These are phyloP conservation scores for Globisporangium alternatum DNA, from an alignment of 352 stramenopile genomes.

Conservation along the genomic window DNA sequence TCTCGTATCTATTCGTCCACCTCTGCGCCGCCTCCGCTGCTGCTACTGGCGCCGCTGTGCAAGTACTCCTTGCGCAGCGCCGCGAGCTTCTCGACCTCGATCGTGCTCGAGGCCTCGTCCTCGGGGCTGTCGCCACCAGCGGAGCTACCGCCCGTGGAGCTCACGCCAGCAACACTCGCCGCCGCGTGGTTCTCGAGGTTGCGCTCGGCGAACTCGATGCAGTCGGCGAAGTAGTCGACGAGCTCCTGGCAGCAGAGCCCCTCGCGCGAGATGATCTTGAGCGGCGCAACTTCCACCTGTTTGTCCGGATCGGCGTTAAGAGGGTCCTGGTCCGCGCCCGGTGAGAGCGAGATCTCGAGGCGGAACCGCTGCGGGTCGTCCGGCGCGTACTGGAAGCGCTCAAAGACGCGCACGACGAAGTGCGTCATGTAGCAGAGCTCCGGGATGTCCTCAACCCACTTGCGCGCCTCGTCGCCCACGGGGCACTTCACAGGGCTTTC, in stretches of 20 bases:
- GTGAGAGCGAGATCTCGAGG: slow-evolving; percentile 84
- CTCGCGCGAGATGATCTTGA: slow-evolving; percentile 84
- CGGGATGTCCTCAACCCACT: slow-evolving; percentile 89
- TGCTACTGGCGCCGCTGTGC: slow-evolving; percentile 59
- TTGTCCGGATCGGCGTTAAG: slow-evolving; percentile 54
- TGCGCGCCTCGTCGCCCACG: slow-evolving; percentile 68
- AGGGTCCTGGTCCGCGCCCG: slow-evolving; percentile 72
- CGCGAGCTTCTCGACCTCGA: slow-evolving; percentile 26
- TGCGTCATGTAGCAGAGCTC: slow-evolving; percentile 99
- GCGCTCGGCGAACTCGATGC: slow-evolving; percentile 68
- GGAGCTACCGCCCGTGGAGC: slow-evolving; percentile 8
- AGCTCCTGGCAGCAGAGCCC: slow-evolving; percentile 80
- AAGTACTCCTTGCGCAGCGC: slow-evolving; percentile 47
- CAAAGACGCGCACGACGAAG: slow-evolving; percentile 98
- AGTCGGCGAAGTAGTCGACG: slow-evolving; percentile 79
- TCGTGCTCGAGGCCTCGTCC: slow-evolving; percentile 18
- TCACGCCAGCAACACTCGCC: slow-evolving; percentile 19
- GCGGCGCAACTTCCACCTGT: slow-evolving; percentile 64
- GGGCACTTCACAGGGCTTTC: slow-evolving; percentile 55
- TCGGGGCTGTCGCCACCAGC: slow-evolving; percentile 13
- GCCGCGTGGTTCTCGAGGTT: slow-evolving; percentile 43
- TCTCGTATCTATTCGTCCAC: slow-evolving; percentile 9
- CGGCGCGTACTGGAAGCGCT: slow-evolving; percentile 78
- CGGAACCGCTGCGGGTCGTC: slow-evolving; percentile 78
- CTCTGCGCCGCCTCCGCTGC: slow-evolving; percentile 37